These are phyloP conservation scores for Fusarium falciforme DNA, from an alignment of 2,329 filamentous ascomycete species.

Conservation along the genomic window DNA sequence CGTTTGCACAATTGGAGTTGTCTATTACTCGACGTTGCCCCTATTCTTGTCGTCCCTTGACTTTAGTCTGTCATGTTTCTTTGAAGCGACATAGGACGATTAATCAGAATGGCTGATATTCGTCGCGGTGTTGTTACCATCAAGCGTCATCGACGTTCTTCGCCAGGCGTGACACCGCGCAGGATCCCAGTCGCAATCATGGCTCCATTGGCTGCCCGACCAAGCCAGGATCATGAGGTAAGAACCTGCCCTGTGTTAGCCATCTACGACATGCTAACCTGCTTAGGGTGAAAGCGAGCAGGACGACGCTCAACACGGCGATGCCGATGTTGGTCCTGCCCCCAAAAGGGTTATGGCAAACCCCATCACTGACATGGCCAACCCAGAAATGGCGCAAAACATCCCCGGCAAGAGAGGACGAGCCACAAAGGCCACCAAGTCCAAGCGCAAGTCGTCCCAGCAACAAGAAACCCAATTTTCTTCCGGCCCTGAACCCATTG, in stretches of 20 bases:
- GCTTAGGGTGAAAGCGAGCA: neutral
- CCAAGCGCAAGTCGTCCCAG: neutral
- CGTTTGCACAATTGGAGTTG: neutral
- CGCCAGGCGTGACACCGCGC: neutral
- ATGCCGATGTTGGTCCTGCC: neutral
- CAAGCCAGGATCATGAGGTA: neutral
- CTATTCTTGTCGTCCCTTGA: neutral
- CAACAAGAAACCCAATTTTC: neutral
- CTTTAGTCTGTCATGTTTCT: neutral
- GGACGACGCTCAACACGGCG: neutral
- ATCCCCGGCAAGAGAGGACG: neutral
- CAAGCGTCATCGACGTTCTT: neutral
- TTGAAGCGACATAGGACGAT: neutral
- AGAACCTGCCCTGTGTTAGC: neutral
- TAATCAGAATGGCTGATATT: neutral
- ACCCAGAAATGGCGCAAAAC: neutral
- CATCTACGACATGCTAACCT: neutral
- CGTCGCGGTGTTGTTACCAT: neutral
- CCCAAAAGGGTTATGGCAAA: neutral
- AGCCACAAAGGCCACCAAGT: neutral
- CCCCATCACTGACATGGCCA: neutral
- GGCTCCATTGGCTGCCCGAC: neutral
- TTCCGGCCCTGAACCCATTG: neutral
- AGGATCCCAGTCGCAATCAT: neutral
- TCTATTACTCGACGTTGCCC: neutral